phyloP scores from a whole-genome alignment of 2,329 filamentous ascomycete genomes.

The Paradendryphiella salina region DNA sequence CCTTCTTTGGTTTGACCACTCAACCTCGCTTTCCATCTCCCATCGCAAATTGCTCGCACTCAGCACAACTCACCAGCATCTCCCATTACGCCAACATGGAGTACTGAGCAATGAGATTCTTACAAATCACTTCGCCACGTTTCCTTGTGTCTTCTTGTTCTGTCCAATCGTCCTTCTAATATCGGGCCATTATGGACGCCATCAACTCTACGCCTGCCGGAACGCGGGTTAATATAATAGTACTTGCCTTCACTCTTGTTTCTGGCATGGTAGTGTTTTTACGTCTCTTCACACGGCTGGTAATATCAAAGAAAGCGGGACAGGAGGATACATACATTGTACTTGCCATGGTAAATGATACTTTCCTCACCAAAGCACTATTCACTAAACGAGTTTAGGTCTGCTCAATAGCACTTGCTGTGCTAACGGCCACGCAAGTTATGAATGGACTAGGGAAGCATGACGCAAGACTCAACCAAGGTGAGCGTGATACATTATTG shows the following conservation, averaged over 20 bases:
- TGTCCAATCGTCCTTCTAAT: neutral
- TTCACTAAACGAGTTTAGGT: conserved; percentile 22
- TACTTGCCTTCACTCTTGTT: conserved; percentile 39
- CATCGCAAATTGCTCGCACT: neutral
- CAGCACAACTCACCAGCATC: neutral
- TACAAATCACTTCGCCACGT: neutral
- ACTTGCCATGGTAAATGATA: conserved; percentile 37
- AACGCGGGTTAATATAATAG: conserved; percentile 37
- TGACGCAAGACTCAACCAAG: conserved; percentile 13
- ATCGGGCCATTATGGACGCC: conserved; percentile 5
- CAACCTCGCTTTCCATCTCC: conserved; percentile 1
- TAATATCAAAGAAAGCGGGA: conserved; percentile 31
- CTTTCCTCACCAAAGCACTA: neutral
- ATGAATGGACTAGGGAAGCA: conserved; percentile 40
- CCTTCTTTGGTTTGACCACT: neutral
- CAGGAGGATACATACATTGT: conserved; percentile 39
- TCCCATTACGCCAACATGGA: conserved; percentile 1
- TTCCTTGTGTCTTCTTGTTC: conserved; percentile 11
- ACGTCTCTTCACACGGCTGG: conserved; percentile 36
- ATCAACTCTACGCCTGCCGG: conserved; percentile 33
- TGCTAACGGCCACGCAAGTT: conserved; percentile 34
- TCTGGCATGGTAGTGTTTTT: conserved; percentile 37
- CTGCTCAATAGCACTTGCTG: conserved; percentile 33
- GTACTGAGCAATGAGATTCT: conserved; percentile 4
- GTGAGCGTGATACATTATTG: conserved; percentile 13